Base-by-base conservation (phyloP, 352 stramenopile species). In the Phytopythium delawarense region DNA sequence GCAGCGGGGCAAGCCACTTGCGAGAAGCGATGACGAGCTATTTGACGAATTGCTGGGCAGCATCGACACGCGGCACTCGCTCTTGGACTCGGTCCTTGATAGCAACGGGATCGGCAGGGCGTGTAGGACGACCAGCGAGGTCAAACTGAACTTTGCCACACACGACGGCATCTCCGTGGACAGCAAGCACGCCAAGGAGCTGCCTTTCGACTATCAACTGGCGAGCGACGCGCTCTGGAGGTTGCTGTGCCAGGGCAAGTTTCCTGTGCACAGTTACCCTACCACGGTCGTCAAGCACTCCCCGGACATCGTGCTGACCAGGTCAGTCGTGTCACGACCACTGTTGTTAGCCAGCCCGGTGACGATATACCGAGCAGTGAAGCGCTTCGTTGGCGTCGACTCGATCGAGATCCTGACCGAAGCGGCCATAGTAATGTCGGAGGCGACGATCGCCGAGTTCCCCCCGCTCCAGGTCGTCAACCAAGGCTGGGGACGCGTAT, bases 161-260 rank as follows among this genome's bases (percentile, higher is more conserved):
- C 1, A 11, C 21, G n/a, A 32, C 20, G 51, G 51, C 16, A 23
- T 57, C 30, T 45, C 35, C 18, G 35, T 57, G 25, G 51, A 57
- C 11, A 32, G 15, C 51, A 57, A 57, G 20, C 32, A 45, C 18
- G 7, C 16, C 32, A 46, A 46, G 7, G 32, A 46, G 5, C 15
- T 57, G 15, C 51, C 51, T 18, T 57, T 57, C 30, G 51, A 57
- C 7, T 57, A 20, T 45, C 16, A 44, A 18, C 32, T 42, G 28
- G 30, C 18, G 4, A 42, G 20, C n/a, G 12, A 39, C 1, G 50
- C 42, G 9, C 1, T 57, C n/a, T 57, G 50, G 50, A 15, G 32
- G 4, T 35, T 30, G 16, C 15, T 57, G n/a, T 30, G 50, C 6
- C 50, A 57, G 34, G 50, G 30, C 16, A 57, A 57, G n/a, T 23